Evolutionary conservation across 495 filamentous ascomycete species (phyloP), one percentile per base, ranked within the genome.

Genomic region (Podospora pseudopauciseta): DNA sequence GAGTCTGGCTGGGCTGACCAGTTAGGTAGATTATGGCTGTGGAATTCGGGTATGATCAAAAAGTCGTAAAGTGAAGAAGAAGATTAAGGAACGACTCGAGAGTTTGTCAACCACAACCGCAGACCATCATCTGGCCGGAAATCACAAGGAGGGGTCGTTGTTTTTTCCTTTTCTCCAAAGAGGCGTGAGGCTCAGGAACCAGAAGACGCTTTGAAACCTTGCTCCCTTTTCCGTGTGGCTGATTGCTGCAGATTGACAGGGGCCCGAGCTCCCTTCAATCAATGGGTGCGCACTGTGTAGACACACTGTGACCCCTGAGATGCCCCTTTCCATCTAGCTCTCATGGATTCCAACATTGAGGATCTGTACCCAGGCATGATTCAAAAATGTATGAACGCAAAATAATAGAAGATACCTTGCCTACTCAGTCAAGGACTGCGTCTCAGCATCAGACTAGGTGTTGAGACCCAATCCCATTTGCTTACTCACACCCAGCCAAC

Each of bases 101-200:
- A 77, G 75, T 69, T 77, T 69, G 75, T 77, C 75, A 74, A 75
- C 73, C 70, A 60, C 71, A 75, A 72, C 70, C 72, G 70, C 68
- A 64, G 72, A 70, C 75, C 75, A 77, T 73, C 70, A 74, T 75
- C 70, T 26, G 70, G 66, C 71, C 71, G 65, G 34, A 68, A 67
- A 55, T 49, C 60, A 63, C 68, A 63, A 32, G 55, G 67, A 59
- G 65, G 67, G 65, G 63, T 28, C 56, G 63, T 56, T 28, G 60
- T 57, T 39, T 54, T 54, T 18, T 63, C 56, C 58, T 63, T 71
- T 58, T 59, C 53, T 26, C 7, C 20, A 30, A 54, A 27, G 23
- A 13, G 63, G 2, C 59, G 53, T 68, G 68, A 75, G 73, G 70
- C 70, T 75, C 70, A 70, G 68, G 65, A 65, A 65, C 59, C 1